A percentile compares a stretch with the other conserved stretches of the same genome.
These are phyloP conservation scores for Euphrasia confusa DNA, from an alignment of 257 asterid species.

Conservation along the genomic window DNA sequence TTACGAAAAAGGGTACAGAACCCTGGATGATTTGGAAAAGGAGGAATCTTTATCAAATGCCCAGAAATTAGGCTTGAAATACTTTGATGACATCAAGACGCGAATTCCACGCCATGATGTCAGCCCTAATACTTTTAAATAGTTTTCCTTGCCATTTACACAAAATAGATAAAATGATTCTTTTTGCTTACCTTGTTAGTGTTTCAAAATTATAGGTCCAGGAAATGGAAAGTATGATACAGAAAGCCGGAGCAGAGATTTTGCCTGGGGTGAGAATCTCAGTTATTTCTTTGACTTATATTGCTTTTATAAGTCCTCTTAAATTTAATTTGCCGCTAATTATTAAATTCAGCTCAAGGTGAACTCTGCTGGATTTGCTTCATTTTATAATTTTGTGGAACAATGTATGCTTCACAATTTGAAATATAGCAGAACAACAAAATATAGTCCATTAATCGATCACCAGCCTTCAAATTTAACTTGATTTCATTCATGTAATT, in stretches of 20 bases:
- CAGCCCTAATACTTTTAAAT: constrained; percentile 20
- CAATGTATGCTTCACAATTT: constrained; percentile 10
- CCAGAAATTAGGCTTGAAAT: constrained; percentile 79
- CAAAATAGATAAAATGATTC: not conserved
- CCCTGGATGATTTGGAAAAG: constrained; percentile 61
- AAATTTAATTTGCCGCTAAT: not conserved
- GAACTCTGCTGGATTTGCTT: constrained; percentile 4
- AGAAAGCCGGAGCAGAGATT: constrained; percentile 71
- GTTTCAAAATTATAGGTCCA: constrained; percentile 49
- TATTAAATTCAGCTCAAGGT: not conserved
- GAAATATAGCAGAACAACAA: not conserved
- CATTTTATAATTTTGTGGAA: constrained; percentile 3
- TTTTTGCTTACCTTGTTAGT: constrained; percentile 7
- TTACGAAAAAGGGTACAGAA: constrained; percentile 86
- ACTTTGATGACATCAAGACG: constrained; percentile 74
- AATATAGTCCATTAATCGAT: constrained; percentile 1
- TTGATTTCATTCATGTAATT: not conserved
- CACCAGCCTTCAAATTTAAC: constrained; percentile 2
- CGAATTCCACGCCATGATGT: constrained; percentile 93
- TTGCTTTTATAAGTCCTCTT: constrained; percentile 1
- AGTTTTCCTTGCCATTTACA: constrained; percentile 3
- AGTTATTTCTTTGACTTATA: constrained; percentile 17
- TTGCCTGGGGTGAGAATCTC: constrained; percentile 68
- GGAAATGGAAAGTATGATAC: constrained; percentile 72
- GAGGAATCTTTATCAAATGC: constrained; percentile 73